Evolutionary conservation across 768 basidiomycete species (phyloP).

Genomic region (Sarcomyxa edulis): DNA sequence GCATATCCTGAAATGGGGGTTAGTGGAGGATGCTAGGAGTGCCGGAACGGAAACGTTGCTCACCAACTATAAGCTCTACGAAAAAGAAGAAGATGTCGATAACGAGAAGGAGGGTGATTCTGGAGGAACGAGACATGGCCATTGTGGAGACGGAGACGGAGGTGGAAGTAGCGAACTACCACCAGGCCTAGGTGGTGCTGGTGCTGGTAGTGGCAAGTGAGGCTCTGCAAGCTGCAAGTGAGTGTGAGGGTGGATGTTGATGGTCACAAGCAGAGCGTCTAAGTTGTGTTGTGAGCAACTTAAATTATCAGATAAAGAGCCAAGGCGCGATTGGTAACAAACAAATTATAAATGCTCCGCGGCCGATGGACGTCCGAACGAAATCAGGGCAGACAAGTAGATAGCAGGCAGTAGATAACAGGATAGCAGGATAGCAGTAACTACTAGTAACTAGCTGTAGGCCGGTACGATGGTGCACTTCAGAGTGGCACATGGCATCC

Average conservation of each 20-base stretch:
- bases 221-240: conserved; percentile 3
- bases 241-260: neutral
- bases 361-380: too few species aligned
- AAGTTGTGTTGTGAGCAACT: too few species aligned
- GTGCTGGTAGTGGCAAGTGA: neutral
- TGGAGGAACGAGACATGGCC: conserved; percentile 59
- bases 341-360: too few species aligned
- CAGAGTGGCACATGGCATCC: too few species aligned
- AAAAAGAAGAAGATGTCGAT: conserved; percentile 89
- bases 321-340: too few species aligned
- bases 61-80: conserved; percentile 78
- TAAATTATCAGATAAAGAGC: too few species aligned
- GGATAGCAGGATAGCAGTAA: too few species aligned
- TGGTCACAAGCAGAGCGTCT: neutral
- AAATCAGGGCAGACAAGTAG: too few species aligned
- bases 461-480: too few species aligned
- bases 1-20: conserved; percentile 64
- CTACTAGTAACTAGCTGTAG: too few species aligned
- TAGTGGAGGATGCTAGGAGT: conserved; percentile 5
- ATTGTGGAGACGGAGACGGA: conserved; percentile 21
- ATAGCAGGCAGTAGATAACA: too few species aligned
- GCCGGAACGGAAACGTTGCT: conserved; percentile 13
- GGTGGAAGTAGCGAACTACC: conserved; percentile 1
- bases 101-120: conserved; percentile 70
- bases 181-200: conserved; percentile 2